Percentiles rank a stretch among this genome's conserved stretches.
These are phyloP conservation scores for Fraxinus greggii DNA, from an alignment of 305 asterid genomes.

Conservation along the genomic window DNA sequence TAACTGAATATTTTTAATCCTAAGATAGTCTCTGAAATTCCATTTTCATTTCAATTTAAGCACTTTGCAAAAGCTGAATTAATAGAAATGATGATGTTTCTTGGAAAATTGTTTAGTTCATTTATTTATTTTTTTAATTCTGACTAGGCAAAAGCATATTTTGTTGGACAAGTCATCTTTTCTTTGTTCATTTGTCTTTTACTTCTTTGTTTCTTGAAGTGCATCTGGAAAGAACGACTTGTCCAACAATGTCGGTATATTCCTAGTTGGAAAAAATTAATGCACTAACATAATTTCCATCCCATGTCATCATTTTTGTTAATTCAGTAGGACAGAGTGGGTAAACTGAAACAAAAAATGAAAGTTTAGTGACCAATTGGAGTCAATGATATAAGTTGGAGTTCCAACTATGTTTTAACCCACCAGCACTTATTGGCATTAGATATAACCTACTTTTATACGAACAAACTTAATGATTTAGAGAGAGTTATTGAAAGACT, in stretches of 20 bases:
- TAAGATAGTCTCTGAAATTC: not conserved
- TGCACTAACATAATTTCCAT: not conserved
- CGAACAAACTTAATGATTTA: not conserved
- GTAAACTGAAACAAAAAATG: not conserved
- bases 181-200: not conserved
- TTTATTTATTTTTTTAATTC: not conserved
- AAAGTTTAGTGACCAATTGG: not conserved
- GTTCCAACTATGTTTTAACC: not conserved
- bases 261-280: not conserved
- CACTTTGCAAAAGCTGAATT: not conserved
- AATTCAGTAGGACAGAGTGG: not conserved
- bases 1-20: not conserved
- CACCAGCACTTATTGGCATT: not conserved
- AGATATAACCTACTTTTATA: not conserved
- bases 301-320: not conserved
- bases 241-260: not conserved
- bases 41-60: not conserved
- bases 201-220: not conserved
- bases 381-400: not conserved
- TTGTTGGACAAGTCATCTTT: not conserved
- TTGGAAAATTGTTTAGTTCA: not conserved
- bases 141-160: not conserved
- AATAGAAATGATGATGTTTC: not conserved
- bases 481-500: not conserved
- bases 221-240: not conserved